phyloP scores from a whole-genome alignment of 1,284 basidiomycete species.

The Tetrapyrgos nigripes region DNA sequence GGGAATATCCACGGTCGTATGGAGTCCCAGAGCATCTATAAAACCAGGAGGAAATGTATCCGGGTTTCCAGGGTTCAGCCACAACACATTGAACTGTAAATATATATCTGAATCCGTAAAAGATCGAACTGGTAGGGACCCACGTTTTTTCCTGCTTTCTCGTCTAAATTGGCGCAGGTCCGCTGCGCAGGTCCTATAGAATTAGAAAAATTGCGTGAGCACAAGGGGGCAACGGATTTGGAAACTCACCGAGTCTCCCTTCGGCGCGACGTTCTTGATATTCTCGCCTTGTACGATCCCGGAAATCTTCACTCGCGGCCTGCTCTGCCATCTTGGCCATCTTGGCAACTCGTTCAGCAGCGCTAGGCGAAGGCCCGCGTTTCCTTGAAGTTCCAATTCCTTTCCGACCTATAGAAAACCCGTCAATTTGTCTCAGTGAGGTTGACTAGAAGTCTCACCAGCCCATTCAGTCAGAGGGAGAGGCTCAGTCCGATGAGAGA shows the following conservation, averaged over 20 bases:
- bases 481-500: slow-evolving; percentile 61
- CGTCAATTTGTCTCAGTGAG: slow-evolving; percentile 8
- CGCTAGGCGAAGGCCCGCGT: slow-evolving; percentile 65
- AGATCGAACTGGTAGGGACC: slow-evolving; percentile 25
- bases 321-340: slow-evolving; percentile 75
- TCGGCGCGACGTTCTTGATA: slow-evolving; percentile 79
- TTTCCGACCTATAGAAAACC: slow-evolving; percentile 61
- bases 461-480: slow-evolving; percentile 78
- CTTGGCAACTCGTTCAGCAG: slow-evolving; percentile 70
- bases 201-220: background rate
- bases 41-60: slow-evolving; percentile 72
- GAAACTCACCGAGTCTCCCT: slow-evolving; percentile 54
- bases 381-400: slow-evolving; percentile 73
- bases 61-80: slow-evolving; percentile 69
- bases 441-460: slow-evolving; percentile 49
- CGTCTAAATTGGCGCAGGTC: slow-evolving; percentile 77
- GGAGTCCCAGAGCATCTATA: slow-evolving; percentile 59
- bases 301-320: slow-evolving; percentile 60
- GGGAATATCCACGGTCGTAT: slow-evolving; percentile 34
- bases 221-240: background rate
- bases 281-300: slow-evolving; percentile 69
- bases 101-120: slow-evolving; percentile 1
- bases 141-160: slow-evolving; percentile 69
- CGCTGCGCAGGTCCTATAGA: slow-evolving; percentile 60
- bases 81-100: slow-evolving; percentile 77